phyloP scores from a whole-genome alignment of 345 rosid species.

The Clausena lansium region DNA sequence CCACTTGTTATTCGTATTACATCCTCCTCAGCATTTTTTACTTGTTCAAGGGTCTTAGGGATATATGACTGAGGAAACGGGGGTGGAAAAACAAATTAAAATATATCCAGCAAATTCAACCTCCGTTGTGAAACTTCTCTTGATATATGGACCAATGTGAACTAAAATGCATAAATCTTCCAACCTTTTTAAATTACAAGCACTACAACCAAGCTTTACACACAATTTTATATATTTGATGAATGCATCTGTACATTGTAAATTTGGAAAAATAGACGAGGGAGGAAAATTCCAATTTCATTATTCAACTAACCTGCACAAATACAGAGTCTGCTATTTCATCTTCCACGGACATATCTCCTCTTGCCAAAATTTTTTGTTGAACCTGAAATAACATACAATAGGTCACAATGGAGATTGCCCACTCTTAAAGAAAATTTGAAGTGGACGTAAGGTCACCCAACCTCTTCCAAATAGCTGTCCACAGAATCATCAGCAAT shows the following conservation, averaged over 20 bases:
- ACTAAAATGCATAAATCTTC: neutral
- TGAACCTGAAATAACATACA: conserved; percentile 55
- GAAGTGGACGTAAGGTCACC: neutral
- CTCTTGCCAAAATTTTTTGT: conserved; percentile 62
- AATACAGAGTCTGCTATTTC: conserved; percentile 94
- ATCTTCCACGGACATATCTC: conserved; percentile 71
- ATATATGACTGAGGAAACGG: conserved; percentile 57
- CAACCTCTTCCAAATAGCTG: conserved; percentile 84
- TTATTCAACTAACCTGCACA: conserved; percentile 59
- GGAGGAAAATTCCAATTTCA: neutral
- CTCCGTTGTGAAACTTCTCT: neutral
- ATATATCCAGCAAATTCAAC: neutral
- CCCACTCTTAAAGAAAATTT: neutral
- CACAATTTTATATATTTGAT: neutral
- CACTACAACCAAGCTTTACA: neutral
- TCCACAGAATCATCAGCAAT: conserved; percentile 80
- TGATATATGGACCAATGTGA: neutral
- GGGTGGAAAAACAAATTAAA: conserved; percentile 4
- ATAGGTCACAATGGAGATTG: neutral
- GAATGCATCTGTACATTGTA: neutral
- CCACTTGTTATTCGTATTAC: conserved; percentile 71
- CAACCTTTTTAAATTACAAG: neutral
- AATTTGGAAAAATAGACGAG: neutral
- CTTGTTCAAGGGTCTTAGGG: conserved; percentile 79
- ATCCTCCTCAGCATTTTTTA: conserved; percentile 74